Evolutionary conservation across 2,329 filamentous ascomycete species (phyloP), one percentile per base, ranked within the genome.

Genomic region (Aureobasidium mangrovei): DNA sequence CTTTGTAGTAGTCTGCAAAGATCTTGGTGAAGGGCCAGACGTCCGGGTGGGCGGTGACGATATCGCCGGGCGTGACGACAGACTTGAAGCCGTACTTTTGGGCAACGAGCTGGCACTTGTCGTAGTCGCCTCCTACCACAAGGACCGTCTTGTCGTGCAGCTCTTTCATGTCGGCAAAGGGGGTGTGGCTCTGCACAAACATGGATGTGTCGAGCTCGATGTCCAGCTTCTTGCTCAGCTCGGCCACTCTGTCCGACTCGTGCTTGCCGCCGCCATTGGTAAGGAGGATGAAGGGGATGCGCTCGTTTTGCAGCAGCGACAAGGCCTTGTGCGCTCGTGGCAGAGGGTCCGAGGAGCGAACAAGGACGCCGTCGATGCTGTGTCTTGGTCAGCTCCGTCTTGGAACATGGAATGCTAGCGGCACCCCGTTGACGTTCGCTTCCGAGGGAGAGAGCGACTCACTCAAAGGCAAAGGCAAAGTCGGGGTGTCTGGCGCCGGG

Each of bases 221-320:
- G 28, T 79, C 74, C 5, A 94, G 77, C 61, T 82, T 82, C 41
- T 77, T 68, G 61, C 80, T 83, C 52, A 94, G 76, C 57, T 91
- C 85, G 6, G 74, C 74, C 31, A 89, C 85, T 18, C 88, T 81
- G 56, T 86, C 83, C 2, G 74, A 74, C 70, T 97, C 91, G 59
- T 83, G 81, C 65, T 86, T 89, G 56, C 93, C 93, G 40, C 93
- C 93, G 62, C 93, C 93, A 70, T 98, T 98, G 56, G 93, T 98
- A 59, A 98, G 77, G 33, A 98, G 81, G 63, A 98, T 91, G 72
- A 95, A 97, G 9, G 91, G 91, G 43, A 96, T 88, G 44, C 80
- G 77, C 64, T 90, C 78, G 44, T 78, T 72, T 61, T 90, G 82
- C 24, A 97, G 82, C 63, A 83, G 85, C 31, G 76, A 73, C 24